Evolutionary conservation across 2,329 filamentous ascomycete genomes (phyloP).

Genomic region (Exophiala phaeomuriformis): DNA sequence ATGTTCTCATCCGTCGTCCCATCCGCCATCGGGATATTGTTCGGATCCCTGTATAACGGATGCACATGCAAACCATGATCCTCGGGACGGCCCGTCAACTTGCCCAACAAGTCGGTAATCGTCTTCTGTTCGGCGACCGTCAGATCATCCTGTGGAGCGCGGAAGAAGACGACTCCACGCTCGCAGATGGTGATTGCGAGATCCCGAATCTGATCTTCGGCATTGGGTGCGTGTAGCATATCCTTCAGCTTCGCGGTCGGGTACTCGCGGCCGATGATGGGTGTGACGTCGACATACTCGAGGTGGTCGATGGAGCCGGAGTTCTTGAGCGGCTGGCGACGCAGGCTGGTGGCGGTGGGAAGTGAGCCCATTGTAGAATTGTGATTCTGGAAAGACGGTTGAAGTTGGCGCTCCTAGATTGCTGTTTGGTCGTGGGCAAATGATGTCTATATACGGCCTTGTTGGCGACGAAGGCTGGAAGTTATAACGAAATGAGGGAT

Average conservation of each 20-base stretch:
- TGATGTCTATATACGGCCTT: too few species aligned
- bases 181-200: slow-evolving; percentile 49
- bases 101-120: slow-evolving; percentile 41
- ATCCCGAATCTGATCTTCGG: slow-evolving; percentile 57
- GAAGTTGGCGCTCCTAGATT: too few species aligned
- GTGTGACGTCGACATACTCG: slow-evolving; percentile 31
- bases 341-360: not conserved
- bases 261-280: slow-evolving; percentile 39
- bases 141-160: slow-evolving; percentile 41
- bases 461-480: too few species aligned
- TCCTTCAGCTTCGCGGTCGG: slow-evolving; percentile 42
- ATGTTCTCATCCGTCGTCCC: slow-evolving; percentile 22
- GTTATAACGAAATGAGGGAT: too few species aligned
- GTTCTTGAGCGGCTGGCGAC: slow-evolving; percentile 16
- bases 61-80: slow-evolving; percentile 50
- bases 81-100: slow-evolving; percentile 41
- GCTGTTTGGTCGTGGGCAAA: too few species aligned
- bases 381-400: too few species aligned
- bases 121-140: slow-evolving; percentile 40
- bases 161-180: slow-evolving; percentile 64
- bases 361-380: too few species aligned
- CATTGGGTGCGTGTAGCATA: slow-evolving; percentile 53
- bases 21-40: slow-evolving; percentile 23
- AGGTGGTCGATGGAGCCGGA: slow-evolving; percentile 19
- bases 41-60: slow-evolving; percentile 35